Base-by-base conservation (phyloP, 164 flowering plant species). In the Berberis thunbergii region DNA sequence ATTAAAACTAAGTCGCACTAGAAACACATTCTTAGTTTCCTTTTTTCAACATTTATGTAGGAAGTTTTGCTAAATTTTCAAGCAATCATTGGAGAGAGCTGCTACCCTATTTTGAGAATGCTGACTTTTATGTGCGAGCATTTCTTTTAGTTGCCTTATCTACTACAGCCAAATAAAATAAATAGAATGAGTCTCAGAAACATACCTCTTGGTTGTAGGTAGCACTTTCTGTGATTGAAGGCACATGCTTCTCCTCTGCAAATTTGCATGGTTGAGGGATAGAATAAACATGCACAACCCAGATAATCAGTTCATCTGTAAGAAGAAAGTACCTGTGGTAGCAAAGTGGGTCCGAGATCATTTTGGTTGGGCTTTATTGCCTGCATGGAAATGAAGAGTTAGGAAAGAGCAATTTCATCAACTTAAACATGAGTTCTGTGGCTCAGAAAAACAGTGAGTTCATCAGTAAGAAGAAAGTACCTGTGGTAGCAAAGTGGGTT, bases 161-260 rank as follows among this genome's bases (percentile, higher is more conserved):
- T 10, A 67, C 8, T 50, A 41, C 38, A 12, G 54, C 39, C 43
- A 41, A 11, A 3, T 61, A n/a, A n/a, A n/a, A n/a, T n/a, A n/a
- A n/a, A n/a, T 38, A 56, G 1, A 59, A 59, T 43, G 11, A 54
- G 61, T 59, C 67, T 56, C 11, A 64, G 13, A 6, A 67, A 69
- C 74, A 45, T 79, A 85, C 91, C 61, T 73, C 61, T 74, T 49
- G 3, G 41, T 56, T 2, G 60, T 3, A 26, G 45, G 46, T 49
- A n/a, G 62, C 57, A 52, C 39, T 12, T 59, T 69, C 9, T 45
- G 57, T 44, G 60, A 64, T 61, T 59, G 61, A 64, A 65, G 50
- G 45, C 9, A 12, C 45, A 9, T 9, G 69, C 64, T 57, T 63
- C 69, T 65, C 72, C 53, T 73, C 96, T 84, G 71, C 71, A 74